Percentiles rank a stretch among this genome's conserved stretches.
These are phyloP conservation scores for Epichloe scottii DNA, from an alignment of 2,329 filamentous ascomycete genomes.

Conservation along the genomic window DNA sequence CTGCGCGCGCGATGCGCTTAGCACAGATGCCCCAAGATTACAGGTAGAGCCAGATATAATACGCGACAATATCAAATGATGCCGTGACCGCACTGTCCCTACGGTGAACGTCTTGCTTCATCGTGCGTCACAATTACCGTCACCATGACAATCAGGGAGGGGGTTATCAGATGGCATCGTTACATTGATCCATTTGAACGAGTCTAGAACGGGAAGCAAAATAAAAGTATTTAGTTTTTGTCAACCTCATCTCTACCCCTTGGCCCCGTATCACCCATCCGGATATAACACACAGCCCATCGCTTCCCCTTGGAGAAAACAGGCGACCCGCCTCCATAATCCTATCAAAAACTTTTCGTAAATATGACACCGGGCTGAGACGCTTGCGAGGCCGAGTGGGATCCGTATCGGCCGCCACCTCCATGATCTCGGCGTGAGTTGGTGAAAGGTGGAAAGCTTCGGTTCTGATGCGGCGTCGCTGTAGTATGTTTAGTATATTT, in stretches of 20 bases:
- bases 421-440: constrained; percentile 30
- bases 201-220: constrained; percentile 26
- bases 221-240: constrained; percentile 40
- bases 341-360: constrained; percentile 45
- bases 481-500: background rate
- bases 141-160: background rate
- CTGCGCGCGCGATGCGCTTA: background rate
- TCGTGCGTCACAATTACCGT: background rate
- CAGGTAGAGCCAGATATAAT: background rate
- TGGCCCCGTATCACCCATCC: constrained; percentile 35
- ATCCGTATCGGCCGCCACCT: constrained; percentile 31
- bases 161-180: background rate
- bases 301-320: constrained; percentile 34
- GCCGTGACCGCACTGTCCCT: background rate
- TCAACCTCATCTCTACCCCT: constrained; percentile 41
- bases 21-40: background rate
- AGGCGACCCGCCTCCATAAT: constrained; percentile 38
- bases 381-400: constrained; percentile 33
- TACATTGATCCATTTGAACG: constrained; percentile 10
- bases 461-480: constrained; percentile 20
- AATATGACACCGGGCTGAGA: constrained; percentile 40
- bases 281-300: constrained; percentile 37
- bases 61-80: background rate
- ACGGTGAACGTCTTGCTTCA: background rate
- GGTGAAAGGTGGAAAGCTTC: constrained; percentile 21